These are phyloP conservation scores for Esteya vermicola DNA, from an alignment of 2,329 filamentous ascomycete species.

Conservation along the genomic window DNA sequence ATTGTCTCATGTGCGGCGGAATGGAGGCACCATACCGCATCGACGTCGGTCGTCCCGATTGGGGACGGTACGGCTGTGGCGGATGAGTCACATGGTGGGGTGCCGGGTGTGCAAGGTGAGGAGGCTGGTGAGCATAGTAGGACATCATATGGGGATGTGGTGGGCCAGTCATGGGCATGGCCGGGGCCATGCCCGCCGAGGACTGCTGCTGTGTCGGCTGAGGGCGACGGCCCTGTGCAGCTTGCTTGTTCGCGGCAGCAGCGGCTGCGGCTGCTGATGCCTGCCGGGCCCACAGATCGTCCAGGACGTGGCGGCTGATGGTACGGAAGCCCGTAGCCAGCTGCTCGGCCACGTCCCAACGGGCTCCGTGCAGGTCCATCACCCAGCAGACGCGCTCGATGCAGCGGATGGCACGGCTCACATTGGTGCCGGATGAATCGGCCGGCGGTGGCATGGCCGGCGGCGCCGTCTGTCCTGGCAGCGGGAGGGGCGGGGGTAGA, in stretches of 20 bases:
- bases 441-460: conserved; percentile 31
- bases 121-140: too few relatives aligned
- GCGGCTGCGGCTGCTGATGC: too few relatives aligned
- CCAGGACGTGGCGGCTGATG: conserved; percentile 29
- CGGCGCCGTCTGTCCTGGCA: conserved; percentile 31
- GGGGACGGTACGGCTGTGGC: too few relatives aligned
- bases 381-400: conserved; percentile 39
- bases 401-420: conserved; percentile 40
- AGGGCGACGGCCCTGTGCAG: neutral
- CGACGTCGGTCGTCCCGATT: too few relatives aligned
- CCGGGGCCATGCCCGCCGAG: conserved; percentile 1
- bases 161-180: neutral
- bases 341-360: conserved; percentile 42
- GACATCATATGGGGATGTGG: too few relatives aligned
- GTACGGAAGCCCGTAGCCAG: conserved; percentile 39
- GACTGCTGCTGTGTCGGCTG: conserved; percentile 3
- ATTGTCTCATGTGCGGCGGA: too few relatives aligned
- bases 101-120: too few relatives aligned
- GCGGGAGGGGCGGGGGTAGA: conserved; percentile 27
- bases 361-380: conserved; percentile 39
- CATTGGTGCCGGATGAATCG: conserved; percentile 25
- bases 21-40: too few relatives aligned
- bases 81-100: too few relatives aligned
- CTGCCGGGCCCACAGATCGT: conserved; percentile 25
- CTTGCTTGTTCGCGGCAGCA: neutral